phyloP scores from a whole-genome alignment of 495 filamentous ascomycete genomes.

The Penicillium subrubescens region DNA sequence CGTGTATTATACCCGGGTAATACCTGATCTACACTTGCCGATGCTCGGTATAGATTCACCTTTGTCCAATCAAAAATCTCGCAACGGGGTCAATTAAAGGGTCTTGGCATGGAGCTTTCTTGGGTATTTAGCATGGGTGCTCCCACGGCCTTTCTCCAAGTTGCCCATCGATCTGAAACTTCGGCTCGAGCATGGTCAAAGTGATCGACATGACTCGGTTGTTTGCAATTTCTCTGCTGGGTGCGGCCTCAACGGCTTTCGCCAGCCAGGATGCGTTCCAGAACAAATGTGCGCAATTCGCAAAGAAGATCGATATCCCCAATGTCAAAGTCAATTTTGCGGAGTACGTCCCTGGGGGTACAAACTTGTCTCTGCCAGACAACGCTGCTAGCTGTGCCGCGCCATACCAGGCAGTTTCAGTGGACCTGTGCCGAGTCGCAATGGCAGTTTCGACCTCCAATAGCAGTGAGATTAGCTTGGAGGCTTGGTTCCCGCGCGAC shows the following conservation, averaged over 20 bases:
- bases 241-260: conserved; percentile 26
- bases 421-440: conserved; percentile 58
- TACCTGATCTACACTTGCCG: conserved; percentile 15
- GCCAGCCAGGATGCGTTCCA: conserved; percentile 37
- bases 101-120: not conserved
- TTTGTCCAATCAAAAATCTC: not conserved
- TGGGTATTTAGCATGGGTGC: conserved; percentile 8
- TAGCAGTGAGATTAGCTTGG: conserved; percentile 54
- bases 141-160: not conserved
- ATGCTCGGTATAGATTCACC: not conserved
- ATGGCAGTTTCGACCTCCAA: conserved; percentile 58
- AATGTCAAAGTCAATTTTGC: conserved; percentile 42
- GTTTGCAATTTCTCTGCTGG: conserved; percentile 23
- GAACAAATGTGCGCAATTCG: conserved; percentile 34
- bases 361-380: conserved; percentile 51
- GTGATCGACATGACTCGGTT: conserved; percentile 20
- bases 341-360: conserved; percentile 48
- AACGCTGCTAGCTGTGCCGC: conserved; percentile 45
- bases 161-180: not conserved
- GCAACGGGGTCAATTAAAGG: not conserved
- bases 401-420: conserved; percentile 43
- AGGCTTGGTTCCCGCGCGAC: conserved; percentile 59
- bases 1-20: conserved; percentile 10
- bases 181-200: not conserved
- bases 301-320: conserved; percentile 35